These are phyloP conservation scores for Penicillium thymicola DNA, from an alignment of 2,329 filamentous ascomycete species.

Conservation along the genomic window DNA sequence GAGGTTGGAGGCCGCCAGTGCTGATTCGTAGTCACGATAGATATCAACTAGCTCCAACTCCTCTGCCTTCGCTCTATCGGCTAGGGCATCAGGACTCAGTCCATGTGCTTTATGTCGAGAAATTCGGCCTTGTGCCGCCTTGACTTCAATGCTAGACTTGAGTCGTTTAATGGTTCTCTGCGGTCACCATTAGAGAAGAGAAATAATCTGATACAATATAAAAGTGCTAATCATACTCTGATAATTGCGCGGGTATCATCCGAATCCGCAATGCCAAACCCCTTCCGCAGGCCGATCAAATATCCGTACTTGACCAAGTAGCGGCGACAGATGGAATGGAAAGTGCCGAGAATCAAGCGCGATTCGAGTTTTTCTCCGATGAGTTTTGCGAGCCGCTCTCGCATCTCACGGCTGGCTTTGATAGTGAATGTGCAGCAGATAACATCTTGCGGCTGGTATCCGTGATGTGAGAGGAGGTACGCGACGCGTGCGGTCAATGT, in stretches of 20 bases:
- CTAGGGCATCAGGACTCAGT: conserved; percentile 46
- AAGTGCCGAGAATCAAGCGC: conserved; percentile 83
- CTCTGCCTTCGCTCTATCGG: conserved; percentile 43
- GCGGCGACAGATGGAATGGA: conserved; percentile 85
- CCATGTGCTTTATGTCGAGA: conserved; percentile 60
- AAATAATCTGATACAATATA: background rate
- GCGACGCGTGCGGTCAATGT: conserved; percentile 90
- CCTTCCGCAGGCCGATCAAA: conserved; percentile 73
- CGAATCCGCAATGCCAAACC: conserved; percentile 88
- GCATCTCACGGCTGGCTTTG: conserved; percentile 93
- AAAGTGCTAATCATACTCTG: conserved; percentile 41
- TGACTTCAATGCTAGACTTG: conserved; percentile 65
- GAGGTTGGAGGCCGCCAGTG: conserved; percentile 71
- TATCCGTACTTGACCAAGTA: conserved; percentile 83
- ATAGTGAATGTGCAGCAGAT: conserved; percentile 97
- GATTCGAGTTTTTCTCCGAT: conserved; percentile 73
- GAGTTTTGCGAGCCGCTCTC: conserved; percentile 74
- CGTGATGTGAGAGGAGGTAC: conserved; percentile 72
- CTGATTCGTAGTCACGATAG: conserved; percentile 73
- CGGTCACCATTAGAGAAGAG: conserved; percentile 8
- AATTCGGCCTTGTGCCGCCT: conserved; percentile 70
- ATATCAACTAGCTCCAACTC: conserved; percentile 64
- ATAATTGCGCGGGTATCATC: conserved; percentile 76
- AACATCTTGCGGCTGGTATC: conserved; percentile 77
- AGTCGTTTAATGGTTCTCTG: conserved; percentile 74